Evolutionary conservation across 768 basidiomycete species (phyloP).

Genomic region (Suillus alpinus): DNA sequence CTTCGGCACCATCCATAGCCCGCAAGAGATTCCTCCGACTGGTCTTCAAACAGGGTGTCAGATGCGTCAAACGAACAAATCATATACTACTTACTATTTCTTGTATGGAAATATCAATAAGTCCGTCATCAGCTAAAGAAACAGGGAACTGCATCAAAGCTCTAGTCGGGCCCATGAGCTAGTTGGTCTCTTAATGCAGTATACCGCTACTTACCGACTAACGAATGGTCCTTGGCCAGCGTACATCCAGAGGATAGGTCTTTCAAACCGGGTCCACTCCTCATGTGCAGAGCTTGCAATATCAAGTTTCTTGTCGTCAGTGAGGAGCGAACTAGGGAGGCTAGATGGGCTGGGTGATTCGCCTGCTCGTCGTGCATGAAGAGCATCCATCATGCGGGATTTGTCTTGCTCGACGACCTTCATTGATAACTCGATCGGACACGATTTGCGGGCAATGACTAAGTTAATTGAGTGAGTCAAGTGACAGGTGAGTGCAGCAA

Average conservation of each 20-base stretch:
- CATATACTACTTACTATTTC: slow-evolving; percentile 43
- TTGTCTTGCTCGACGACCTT: slow-evolving; percentile 74
- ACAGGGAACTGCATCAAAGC: slow-evolving; percentile 85
- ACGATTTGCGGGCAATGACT: slow-evolving; percentile 64
- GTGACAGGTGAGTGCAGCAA: background rate
- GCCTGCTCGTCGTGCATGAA: slow-evolving; percentile 37
- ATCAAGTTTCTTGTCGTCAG: slow-evolving; percentile 14
- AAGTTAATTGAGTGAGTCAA: background rate
- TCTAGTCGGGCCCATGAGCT: slow-evolving; percentile 31
- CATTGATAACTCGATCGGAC: slow-evolving; percentile 67
- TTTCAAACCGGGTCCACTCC: slow-evolving; percentile 70
- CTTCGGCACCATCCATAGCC: slow-evolving; percentile 58
- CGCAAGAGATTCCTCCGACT: slow-evolving; percentile 47
- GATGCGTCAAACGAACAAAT: slow-evolving; percentile 5
- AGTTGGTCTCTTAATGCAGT: background rate
- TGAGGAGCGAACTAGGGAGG: slow-evolving; percentile 7
- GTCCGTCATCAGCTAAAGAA: slow-evolving; percentile 73
- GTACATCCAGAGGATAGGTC: slow-evolving; percentile 66
- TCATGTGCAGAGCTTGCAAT: slow-evolving; percentile 41
- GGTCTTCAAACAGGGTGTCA: slow-evolving; percentile 19
- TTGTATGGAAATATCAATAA: slow-evolving; percentile 71
- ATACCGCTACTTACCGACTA: slow-evolving; percentile 41
- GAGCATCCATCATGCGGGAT: slow-evolving; percentile 57
- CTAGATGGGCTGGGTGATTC: slow-evolving; percentile 10
- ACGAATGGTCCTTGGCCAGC: slow-evolving; percentile 82